A percentile compares a stretch with the other conserved stretches of the same genome.
These are phyloP conservation scores for Leucoagaricus sp. DNA, from an alignment of 1,284 basidiomycete genomes.

Conservation along the genomic window DNA sequence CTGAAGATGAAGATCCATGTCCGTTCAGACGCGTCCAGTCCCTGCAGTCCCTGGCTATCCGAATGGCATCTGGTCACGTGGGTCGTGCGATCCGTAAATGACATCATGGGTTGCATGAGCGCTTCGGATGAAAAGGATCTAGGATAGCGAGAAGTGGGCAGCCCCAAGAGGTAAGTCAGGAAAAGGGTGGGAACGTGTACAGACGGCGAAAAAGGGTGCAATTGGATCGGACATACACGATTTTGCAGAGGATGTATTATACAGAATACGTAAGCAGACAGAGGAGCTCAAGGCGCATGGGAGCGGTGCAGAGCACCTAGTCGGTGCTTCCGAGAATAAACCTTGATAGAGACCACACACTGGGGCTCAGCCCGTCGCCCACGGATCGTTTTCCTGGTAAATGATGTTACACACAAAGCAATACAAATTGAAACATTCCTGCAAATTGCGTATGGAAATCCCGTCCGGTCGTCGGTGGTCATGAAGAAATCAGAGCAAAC, in stretches of 20 bases:
- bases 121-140: not conserved
- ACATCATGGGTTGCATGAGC: not conserved
- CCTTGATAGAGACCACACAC: constrained; percentile 11
- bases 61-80: constrained; percentile 1
- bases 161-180: not conserved
- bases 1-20: constrained; percentile 44
- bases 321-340: constrained; percentile 9
- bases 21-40: not conserved
- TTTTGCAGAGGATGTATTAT: not conserved
- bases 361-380: constrained; percentile 4
- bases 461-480: constrained; percentile 15
- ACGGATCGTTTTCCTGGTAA: constrained; percentile 16
- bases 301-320: not conserved
- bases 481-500: constrained; percentile 7
- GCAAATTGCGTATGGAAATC: constrained; percentile 15
- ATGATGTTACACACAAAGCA: constrained; percentile 15
- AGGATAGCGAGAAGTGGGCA: not conserved
- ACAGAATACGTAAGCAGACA: constrained; percentile 8
- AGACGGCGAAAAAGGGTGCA: not conserved
- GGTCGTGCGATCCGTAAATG: not conserved
- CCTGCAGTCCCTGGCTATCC: too few relatives aligned
- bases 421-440: constrained; percentile 15
- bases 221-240: not conserved
- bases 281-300: not conserved
- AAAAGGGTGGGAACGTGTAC: not conserved